Evolutionary conservation across 495 filamentous ascomycete species (phyloP).

Genomic region (Thozetella sp.): DNA sequence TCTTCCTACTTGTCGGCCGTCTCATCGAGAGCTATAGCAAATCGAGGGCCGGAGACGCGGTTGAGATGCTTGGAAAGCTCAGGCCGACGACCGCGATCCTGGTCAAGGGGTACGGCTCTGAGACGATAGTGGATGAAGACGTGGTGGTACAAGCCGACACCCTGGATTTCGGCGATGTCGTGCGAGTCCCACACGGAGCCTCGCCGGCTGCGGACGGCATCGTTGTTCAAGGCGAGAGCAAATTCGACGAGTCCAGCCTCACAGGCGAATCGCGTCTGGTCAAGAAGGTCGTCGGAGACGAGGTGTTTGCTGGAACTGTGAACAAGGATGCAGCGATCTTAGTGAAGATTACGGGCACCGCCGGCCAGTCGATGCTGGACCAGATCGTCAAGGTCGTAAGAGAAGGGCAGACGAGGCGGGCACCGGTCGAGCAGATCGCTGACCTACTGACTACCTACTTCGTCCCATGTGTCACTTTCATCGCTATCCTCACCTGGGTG

Average conservation of each 20-base stretch:
- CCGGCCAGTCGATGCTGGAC: conserved; percentile 87
- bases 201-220: conserved; percentile 87
- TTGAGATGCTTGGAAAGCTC: conserved; percentile 76
- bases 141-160: conserved; percentile 64
- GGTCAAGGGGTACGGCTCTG: conserved; percentile 43
- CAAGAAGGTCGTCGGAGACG: conserved; percentile 68
- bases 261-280: conserved; percentile 86
- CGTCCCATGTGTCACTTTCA: conserved; percentile 79
- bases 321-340: conserved; percentile 75
- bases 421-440: conserved; percentile 84
- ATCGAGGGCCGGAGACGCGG: conserved; percentile 86
- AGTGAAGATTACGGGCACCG: conserved; percentile 67
- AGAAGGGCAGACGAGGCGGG: conserved; percentile 85
- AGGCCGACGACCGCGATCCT: conserved; percentile 80
- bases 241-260: conserved; percentile 87
- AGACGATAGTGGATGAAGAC: conserved; percentile 22
- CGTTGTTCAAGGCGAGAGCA: conserved; percentile 63
- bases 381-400: conserved; percentile 88
- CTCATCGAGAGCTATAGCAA: conserved; percentile 92
- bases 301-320: conserved; percentile 83
- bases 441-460: conserved; percentile 87
- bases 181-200: conserved; percentile 74
- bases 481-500: conserved; percentile 82
- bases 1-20: conserved; percentile 82
- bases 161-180: conserved; percentile 81